phyloP scores from a whole-genome alignment of 2,329 filamentous ascomycete species.

The Diaporthe eres region DNA sequence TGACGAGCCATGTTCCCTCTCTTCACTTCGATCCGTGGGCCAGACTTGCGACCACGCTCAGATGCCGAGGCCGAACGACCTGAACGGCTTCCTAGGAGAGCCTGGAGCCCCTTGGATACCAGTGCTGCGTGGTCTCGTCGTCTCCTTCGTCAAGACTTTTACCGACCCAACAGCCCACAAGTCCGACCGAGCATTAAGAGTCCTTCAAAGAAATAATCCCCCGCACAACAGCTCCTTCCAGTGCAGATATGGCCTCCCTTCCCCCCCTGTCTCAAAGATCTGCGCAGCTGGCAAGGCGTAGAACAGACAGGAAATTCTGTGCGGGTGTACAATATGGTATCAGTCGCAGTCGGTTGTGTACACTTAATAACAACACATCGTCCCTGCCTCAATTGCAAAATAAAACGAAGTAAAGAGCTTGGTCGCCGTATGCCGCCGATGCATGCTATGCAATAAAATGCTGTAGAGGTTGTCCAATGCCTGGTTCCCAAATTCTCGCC shows the following conservation, averaged over 20 bases:
- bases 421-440: slow-evolving; percentile 30
- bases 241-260: slow-evolving; percentile 18
- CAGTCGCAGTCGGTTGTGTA: slow-evolving; percentile 29
- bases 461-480: slow-evolving; percentile 22
- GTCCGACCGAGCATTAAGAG: slow-evolving; percentile 14
- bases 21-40: slow-evolving; percentile 27
- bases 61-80: neutral
- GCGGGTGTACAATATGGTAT: slow-evolving; percentile 37
- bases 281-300: slow-evolving; percentile 27
- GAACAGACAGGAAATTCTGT: slow-evolving; percentile 27
- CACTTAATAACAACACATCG: slow-evolving; percentile 20
- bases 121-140: neutral
- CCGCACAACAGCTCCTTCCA: slow-evolving; percentile 18
- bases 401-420: slow-evolving; percentile 23
- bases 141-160: neutral
- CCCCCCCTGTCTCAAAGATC: slow-evolving; percentile 29
- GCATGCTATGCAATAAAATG: slow-evolving; percentile 36
- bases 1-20: slow-evolving; percentile 26
- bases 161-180: neutral
- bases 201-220: slow-evolving; percentile 25
- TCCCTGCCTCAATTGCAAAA: slow-evolving; percentile 12
- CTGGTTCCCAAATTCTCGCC: slow-evolving; percentile 4
- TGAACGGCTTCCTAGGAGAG: neutral
- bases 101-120: neutral
- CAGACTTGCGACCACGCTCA: slow-evolving; percentile 13